Evolutionary conservation across 2,329 filamentous ascomycete genomes (phyloP), one percentile per base, ranked within the genome.

Genomic region (Venturia effusa): DNA sequence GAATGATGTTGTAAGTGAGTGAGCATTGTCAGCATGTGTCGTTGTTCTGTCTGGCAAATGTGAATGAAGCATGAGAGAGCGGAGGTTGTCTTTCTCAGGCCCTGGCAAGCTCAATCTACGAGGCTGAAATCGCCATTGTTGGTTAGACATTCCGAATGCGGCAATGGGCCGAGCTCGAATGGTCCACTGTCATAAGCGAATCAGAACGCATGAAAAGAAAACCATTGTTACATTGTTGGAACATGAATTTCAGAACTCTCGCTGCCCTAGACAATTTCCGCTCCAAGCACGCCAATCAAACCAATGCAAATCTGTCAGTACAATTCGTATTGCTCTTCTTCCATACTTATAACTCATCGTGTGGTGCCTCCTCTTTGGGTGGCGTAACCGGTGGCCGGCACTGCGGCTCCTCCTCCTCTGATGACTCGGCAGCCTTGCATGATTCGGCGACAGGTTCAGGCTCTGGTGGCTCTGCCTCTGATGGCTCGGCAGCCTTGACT

Each of bases 301-400:
- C 34, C 30, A 27, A 57, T 57, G 30, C 51, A 57, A 34, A 34
- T 3, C 3, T 37, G 51, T 34, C 34, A 15, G 34, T 57, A 57
- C 51, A 57, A 27, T 51, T 19, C 51, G 17, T 17, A n/a, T 34
- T 37, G n/a, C 15, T 34, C 19, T 32, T 32, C 0, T 11, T 34
- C 11, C 27, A 43, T 17, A 41, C 4, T 60, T 10, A 60, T 11
- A 60, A 37, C 37, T 60, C 59, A 30, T 43, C 34, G 59, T 60
- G 59, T 11, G 59, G 59, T 22, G 59, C 40, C 37, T 60, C 59
- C n/a, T n/a, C n/a, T n/a, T n/a, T n/a, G n/a, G n/a, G n/a, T n/a
- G n/a, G n/a, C n/a, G n/a, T n/a, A n/a, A n/a, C n/a, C n/a, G n/a
- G n/a, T n/a, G n/a, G n/a, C n/a, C n/a, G n/a, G n/a, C n/a, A n/a